Evolutionary conservation across 1,139 yeast species (phyloP).

Genomic region (Pneumocystis canis): DNA sequence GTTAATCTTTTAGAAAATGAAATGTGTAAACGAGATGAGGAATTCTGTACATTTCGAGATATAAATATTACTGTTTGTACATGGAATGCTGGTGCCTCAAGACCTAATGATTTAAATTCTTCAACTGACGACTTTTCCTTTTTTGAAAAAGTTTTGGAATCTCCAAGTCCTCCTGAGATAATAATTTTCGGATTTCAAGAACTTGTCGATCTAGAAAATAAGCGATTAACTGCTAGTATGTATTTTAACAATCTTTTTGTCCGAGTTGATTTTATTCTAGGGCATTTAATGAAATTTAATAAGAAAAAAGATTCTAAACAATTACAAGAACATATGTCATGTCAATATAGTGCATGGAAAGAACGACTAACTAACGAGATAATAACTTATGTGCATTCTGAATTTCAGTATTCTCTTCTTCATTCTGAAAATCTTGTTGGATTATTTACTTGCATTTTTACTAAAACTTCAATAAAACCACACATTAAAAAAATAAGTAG

Average conservation of each 20-base stretch:
- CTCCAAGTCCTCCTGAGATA: conserved; percentile 41
- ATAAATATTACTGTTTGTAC: conserved; percentile 25
- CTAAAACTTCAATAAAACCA: conserved; percentile 39
- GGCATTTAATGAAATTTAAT: conserved; percentile 28
- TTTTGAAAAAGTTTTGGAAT: conserved; percentile 11
- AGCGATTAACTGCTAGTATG: conserved; percentile 50
- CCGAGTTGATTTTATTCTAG: conserved; percentile 1
- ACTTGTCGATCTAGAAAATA: conserved; percentile 77
- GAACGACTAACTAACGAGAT: conserved; percentile 19
- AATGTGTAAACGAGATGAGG: conserved; percentile 21
- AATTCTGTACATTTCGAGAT: conserved; percentile 21
- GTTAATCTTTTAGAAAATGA: conserved; percentile 16
- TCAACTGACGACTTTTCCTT: conserved; percentile 16
- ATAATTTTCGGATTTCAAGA: conserved; percentile 86
- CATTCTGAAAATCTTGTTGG: conserved; percentile 88
- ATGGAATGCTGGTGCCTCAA: conserved; percentile 33
- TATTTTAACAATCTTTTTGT: not conserved
- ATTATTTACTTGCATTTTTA: conserved; percentile 51
- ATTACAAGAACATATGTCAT: conserved; percentile 26
- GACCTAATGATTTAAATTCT: conserved; percentile 24
- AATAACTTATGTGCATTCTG: conserved; percentile 13
- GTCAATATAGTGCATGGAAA: conserved; percentile 30
- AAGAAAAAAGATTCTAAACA: conserved; percentile 35
- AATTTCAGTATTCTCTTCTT: conserved; percentile 42
- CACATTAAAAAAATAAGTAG: conserved; percentile 57